Percentiles rank a stretch among this genome's conserved stretches.
These are phyloP conservation scores for Chrysophaeum taylorii DNA, from an alignment of 352 stramenopile genomes.

Conservation along the genomic window DNA sequence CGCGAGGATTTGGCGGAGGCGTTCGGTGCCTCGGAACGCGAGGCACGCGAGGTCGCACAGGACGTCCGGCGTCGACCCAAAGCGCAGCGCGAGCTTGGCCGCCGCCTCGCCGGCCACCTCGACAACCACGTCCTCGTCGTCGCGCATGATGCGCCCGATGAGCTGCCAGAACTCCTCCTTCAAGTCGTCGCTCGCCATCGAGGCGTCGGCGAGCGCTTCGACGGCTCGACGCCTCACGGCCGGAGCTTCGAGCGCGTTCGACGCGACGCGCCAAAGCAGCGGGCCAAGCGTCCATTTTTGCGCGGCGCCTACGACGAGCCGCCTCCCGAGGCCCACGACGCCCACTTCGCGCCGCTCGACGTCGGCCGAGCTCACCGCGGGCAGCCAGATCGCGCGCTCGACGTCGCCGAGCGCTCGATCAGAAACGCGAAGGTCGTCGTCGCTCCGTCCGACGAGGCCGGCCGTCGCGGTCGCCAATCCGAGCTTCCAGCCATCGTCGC, in stretches of 20 bases:
- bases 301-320: not conserved
- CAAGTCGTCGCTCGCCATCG: not conserved
- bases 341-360: not conserved
- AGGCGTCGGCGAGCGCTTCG: not conserved
- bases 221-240: not conserved
- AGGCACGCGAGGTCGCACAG: not conserved
- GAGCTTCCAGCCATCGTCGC: too few relatives aligned
- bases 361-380: not conserved
- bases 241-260: not conserved
- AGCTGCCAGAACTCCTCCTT: not conserved
- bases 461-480: too few relatives aligned
- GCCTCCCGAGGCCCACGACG: not conserved
- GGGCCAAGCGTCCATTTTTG: not conserved
- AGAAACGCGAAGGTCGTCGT: too few relatives aligned
- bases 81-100: not conserved
- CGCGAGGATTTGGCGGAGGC: conserved; percentile 1
- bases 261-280: not conserved
- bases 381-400: not conserved
- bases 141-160: too few relatives aligned
- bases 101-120: conserved; percentile 1
- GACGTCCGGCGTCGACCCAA: not conserved
- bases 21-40: not conserved
- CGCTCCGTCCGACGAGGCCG: too few relatives aligned
- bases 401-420: too few relatives aligned
- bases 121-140: not conserved